Base-by-base conservation (phyloP, 2,329 filamentous ascomycete genomes). In the Aschersonia sp. region DNA sequence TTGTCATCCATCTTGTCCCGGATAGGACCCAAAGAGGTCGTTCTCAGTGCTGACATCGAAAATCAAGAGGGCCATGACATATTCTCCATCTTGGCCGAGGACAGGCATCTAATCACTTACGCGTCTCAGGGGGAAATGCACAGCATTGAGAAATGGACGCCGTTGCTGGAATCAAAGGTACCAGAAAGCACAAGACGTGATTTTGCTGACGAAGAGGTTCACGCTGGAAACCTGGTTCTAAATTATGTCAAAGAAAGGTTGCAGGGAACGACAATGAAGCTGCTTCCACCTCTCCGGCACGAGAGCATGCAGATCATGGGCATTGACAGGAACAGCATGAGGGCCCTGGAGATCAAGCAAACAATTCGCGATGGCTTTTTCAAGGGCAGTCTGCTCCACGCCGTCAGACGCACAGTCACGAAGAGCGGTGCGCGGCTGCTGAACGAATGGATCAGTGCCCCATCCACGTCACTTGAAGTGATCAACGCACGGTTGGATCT, bases 301-400 rank as follows among this genome's bases (percentile, higher is more conserved):
- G 79, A 85, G 54, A 73, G 78, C 46, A 72, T 85, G 58, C 79
- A 94, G 52, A 80, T 84, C 53, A 92, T 98, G 86, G 76, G 70
- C 46, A 94, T 98, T 54, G 92, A 98, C 67, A 89, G 84, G 60
- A 94, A 89, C 58, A 96, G 85, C 54, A 75, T 98, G 66, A 78
- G 86, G 50, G 87, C 89, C 1, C 72, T 98, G 5, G 92, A 98
- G 63, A 86, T 98, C 54, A 81, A 87, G 54, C 80, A 81, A 60
- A 97, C 92, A 0, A 79, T 94, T 46, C 78, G 84, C 45, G 90
- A 97, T 56, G 81, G 85, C 3, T 65, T 75, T 22, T 83, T 84
- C 40, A 81, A 83, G 53, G 92, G 92, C 5, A 96, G 89, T 59
- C 68, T 98, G 42, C 68, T 98, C 39, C 88, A 97, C 65, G 85